Percentiles rank a stretch among this genome's conserved stretches.
These are phyloP conservation scores for Blastobotrys robertii DNA, from an alignment of 805 yeast genomes.

Conservation along the genomic window DNA sequence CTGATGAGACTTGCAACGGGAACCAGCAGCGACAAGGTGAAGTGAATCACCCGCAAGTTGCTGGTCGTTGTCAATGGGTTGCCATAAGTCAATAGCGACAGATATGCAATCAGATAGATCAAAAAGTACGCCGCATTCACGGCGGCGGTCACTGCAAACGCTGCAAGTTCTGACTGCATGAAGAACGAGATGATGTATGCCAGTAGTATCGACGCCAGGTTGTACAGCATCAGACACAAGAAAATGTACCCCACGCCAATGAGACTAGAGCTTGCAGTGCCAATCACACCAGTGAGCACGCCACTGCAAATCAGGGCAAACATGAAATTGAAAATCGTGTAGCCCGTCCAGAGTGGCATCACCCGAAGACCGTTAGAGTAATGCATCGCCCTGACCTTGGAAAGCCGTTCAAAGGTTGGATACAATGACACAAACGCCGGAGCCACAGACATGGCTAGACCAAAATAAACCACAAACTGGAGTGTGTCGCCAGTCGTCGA, in stretches of 20 bases:
- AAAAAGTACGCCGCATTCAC: slow-evolving; percentile 25
- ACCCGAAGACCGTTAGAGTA: slow-evolving; percentile 30
- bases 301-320: slow-evolving; percentile 19
- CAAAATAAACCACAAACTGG: slow-evolving; percentile 27
- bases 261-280: slow-evolving; percentile 15
- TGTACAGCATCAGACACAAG: slow-evolving; percentile 25
- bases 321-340: slow-evolving; percentile 20
- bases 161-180: slow-evolving; percentile 29
- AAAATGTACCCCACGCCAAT: slow-evolving; percentile 26
- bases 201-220: slow-evolving; percentile 22
- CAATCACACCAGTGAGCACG: slow-evolving; percentile 22
- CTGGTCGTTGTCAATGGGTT: slow-evolving; percentile 19
- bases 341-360: slow-evolving; percentile 27
- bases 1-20: slow-evolving; percentile 25
- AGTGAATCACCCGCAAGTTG: slow-evolving; percentile 20
- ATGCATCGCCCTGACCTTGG: slow-evolving; percentile 28
- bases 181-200: slow-evolving; percentile 25
- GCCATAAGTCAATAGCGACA: slow-evolving; percentile 25
- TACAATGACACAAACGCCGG: slow-evolving; percentile 28
- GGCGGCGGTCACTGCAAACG: slow-evolving; percentile 29
- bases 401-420: slow-evolving; percentile 28
- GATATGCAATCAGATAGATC: slow-evolving; percentile 25
- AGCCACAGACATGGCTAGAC: slow-evolving; percentile 27
- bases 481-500: slow-evolving; percentile 25
- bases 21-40: slow-evolving; percentile 22